phyloP scores from a whole-genome alignment of 176 grass and related monocot species.

The Hsuehochloa calcarea region DNA sequence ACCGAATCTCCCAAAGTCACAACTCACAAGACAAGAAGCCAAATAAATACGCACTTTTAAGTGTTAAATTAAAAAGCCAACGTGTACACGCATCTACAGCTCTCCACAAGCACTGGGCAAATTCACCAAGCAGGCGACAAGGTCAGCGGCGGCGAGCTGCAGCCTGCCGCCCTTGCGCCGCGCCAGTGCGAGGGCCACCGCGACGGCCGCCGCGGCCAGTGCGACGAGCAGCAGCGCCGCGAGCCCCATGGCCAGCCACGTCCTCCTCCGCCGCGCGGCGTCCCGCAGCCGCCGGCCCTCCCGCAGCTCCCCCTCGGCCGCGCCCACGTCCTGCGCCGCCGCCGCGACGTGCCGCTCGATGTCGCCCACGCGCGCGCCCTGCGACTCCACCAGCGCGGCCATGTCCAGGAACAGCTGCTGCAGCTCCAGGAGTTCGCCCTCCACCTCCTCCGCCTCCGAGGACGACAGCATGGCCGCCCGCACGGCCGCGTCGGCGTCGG shows the following conservation, averaged over 20 bases:
- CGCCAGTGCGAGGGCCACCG: slow-evolving; percentile 15
- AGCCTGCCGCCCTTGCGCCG: slow-evolving; percentile 17
- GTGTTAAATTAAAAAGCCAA: background rate
- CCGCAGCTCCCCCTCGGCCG: slow-evolving; percentile 39
- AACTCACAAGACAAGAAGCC: too few relatives aligned
- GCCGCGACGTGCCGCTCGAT: slow-evolving; percentile 58
- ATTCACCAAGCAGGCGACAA: background rate
- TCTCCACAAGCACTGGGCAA: background rate
- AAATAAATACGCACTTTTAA: too few relatives aligned
- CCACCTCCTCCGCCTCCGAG: slow-evolving; percentile 49
- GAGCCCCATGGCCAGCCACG: slow-evolving; percentile 33
- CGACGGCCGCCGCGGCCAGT: slow-evolving; percentile 37
- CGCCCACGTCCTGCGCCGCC: slow-evolving; percentile 45
- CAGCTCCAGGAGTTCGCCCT: slow-evolving; percentile 66
- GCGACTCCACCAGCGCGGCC: slow-evolving; percentile 61
- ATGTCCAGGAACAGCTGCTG: slow-evolving; percentile 92
- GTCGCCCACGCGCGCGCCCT: slow-evolving; percentile 53
- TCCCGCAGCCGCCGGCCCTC: slow-evolving; percentile 47
- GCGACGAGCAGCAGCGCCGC: slow-evolving; percentile 44
- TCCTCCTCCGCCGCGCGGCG: slow-evolving; percentile 37
- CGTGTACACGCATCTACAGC: background rate
- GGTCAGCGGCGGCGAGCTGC: background rate
- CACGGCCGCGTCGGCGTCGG: slow-evolving; percentile 34
- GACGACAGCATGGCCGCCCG: slow-evolving; percentile 44
- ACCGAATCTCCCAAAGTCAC: too few relatives aligned